phyloP scores from a whole-genome alignment of 2,329 filamentous ascomycete species.

The Aureobasidium sp. region DNA sequence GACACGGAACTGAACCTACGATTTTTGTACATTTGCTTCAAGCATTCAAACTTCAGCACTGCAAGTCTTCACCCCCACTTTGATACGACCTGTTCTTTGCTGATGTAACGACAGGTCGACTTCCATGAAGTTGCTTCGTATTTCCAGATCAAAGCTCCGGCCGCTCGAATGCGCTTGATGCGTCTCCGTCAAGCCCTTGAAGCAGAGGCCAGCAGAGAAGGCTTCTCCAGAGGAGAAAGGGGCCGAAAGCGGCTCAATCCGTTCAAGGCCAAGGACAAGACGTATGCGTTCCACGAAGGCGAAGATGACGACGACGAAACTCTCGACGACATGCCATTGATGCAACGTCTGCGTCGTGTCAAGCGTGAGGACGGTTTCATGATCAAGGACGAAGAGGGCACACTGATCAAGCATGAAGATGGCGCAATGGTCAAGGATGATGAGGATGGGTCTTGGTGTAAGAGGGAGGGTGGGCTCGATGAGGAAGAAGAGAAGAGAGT shows the following conservation, averaged over 20 bases:
- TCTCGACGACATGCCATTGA: slow-evolving; percentile 11
- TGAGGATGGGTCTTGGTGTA: neutral
- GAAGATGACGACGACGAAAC: slow-evolving; percentile 10
- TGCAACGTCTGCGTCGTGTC: slow-evolving; percentile 2
- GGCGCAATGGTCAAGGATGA: slow-evolving; percentile 7
- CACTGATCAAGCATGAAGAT: neutral
- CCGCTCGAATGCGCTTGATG: slow-evolving; percentile 20
- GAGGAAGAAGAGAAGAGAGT: neutral
- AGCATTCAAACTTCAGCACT: slow-evolving; percentile 15
- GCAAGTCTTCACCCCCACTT: neutral
- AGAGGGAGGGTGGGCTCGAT: neutral
- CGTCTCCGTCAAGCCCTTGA: slow-evolving; percentile 16
- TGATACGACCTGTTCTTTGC: neutral
- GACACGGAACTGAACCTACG: slow-evolving; percentile 19
- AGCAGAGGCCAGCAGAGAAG: slow-evolving; percentile 9
- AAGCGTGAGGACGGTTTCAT: slow-evolving; percentile 6
- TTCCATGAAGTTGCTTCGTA: slow-evolving; percentile 18
- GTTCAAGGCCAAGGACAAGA: slow-evolving; percentile 13
- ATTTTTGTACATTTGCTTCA: slow-evolving; percentile 19
- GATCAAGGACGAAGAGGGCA: slow-evolving; percentile 3
- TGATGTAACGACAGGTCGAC: slow-evolving; percentile 13
- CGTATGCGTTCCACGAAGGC: neutral
- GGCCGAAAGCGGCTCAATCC: slow-evolving; percentile 6
- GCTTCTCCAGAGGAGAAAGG: neutral
- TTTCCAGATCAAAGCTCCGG: slow-evolving; percentile 19